These are phyloP conservation scores for Pseudovirgaria hyperparasitica DNA, from an alignment of 2,329 filamentous ascomycete genomes.

Conservation along the genomic window DNA sequence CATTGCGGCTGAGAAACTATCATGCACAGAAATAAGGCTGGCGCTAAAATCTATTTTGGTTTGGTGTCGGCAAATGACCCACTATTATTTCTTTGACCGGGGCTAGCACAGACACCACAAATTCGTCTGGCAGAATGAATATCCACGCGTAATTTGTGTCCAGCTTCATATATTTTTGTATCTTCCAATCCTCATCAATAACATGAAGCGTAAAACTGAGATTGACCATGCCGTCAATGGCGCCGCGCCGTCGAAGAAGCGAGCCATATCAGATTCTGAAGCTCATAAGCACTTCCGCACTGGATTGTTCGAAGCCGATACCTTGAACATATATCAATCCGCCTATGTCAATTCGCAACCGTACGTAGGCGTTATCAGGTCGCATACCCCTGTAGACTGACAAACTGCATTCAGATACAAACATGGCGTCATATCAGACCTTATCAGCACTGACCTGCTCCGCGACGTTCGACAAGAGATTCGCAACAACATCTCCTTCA, in stretches of 20 bases:
- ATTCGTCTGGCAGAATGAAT: no score
- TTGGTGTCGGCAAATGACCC: no score
- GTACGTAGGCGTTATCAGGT: constrained; percentile 12
- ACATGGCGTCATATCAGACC: constrained; percentile 73
- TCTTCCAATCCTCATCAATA: constrained; percentile 1
- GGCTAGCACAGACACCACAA: no score
- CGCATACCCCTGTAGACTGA: constrained; percentile 27
- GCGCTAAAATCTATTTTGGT: no score
- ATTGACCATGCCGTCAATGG: constrained; percentile 17
- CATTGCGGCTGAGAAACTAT: no score
- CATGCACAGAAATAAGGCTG: no score
- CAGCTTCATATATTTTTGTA: no score
- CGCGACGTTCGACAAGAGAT: constrained; percentile 83
- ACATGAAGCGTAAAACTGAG: constrained; percentile 33
- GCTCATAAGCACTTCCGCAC: constrained; percentile 25
- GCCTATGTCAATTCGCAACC: constrained; percentile 26
- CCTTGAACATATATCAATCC: constrained; percentile 19
- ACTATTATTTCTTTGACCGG: no score
- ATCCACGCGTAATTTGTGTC: no score
- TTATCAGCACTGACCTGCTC: constrained; percentile 71
- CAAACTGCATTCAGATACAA: constrained; percentile 50
- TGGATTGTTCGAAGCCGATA: constrained; percentile 24
- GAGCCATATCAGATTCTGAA: constrained; percentile 27
- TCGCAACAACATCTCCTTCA: constrained; percentile 82
- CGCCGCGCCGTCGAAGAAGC: constrained; percentile 30